Evolutionary conservation across 2,329 filamentous ascomycete species (phyloP), one percentile per base, ranked within the genome.

Genomic region (Fusarium sulawesiense): DNA sequence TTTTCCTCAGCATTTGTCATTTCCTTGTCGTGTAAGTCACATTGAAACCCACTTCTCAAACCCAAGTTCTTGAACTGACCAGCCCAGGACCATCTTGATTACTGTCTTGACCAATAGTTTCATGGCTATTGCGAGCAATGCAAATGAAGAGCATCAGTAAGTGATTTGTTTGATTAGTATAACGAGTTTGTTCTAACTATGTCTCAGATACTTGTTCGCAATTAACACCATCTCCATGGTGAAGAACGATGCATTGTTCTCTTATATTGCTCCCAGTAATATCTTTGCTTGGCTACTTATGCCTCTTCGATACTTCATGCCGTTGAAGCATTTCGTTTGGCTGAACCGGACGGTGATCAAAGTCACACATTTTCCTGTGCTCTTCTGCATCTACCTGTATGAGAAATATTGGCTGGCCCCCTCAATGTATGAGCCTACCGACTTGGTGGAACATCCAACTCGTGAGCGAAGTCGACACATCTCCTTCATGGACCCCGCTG

Each of bases 211-310:
- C 77, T 82, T 98, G 4, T 98, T 98, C 76, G 95, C 95, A 0
- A 94, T 98, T 78, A 98, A 98, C 77, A 97, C 95, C 7, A 97
- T 98, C 51, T 97, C 93, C 7, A 97, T 97, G 93, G 95, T 98
- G 71, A 98, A 98, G 80, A 97, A 96, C n/a, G 95, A 98, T 78
- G 92, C 94, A 0, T 84, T 98, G 0, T 98, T 98, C 83, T 97
- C 93, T 6, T 98, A 98, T 77, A 88, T 98, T 65, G 92, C 95
- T 3, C 95, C 95, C 0, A 91, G 92, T 16, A 98, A 98, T 77
- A 92, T 98, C 30, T 87, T 98, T 68, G 94, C 93, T 2, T 98
- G 94, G 95, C 77, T 95, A 1, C 83, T 97, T 29, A 94, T 94
- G 75, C 95, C 95, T 0, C 79, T 97, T 46, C 88, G 94, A 68